A percentile compares a stretch with the other conserved stretches of the same genome.
phyloP scores from a whole-genome alignment of 1,284 basidiomycete species.

The Leccinum colubrinum region DNA sequence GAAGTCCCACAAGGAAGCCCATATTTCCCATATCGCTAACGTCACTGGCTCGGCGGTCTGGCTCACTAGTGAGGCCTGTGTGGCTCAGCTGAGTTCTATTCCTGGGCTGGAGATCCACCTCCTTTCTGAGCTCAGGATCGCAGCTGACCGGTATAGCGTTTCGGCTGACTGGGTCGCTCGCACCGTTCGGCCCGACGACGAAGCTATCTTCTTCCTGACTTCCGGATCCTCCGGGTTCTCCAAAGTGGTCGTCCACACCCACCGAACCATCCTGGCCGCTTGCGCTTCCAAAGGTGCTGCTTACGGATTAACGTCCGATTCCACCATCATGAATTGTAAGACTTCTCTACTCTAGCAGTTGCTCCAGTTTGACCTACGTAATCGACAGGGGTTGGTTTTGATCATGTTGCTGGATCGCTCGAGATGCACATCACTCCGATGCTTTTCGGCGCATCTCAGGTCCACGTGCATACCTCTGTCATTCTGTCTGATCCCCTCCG shows the following conservation, averaged over 20 bases:
- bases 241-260: constrained; percentile 35
- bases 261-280: constrained; percentile 29
- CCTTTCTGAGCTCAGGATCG: constrained; percentile 19
- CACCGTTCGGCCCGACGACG: constrained; percentile 22
- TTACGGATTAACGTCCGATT: constrained; percentile 24
- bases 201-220: constrained; percentile 31
- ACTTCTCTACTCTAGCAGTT: not conserved
- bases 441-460: constrained; percentile 25
- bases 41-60: constrained; percentile 21
- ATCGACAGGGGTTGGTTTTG: constrained; percentile 34
- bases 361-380: not conserved
- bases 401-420: constrained; percentile 37
- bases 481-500: constrained; percentile 24
- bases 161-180: constrained; percentile 15
- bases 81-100: constrained; percentile 23
- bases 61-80: constrained; percentile 25
- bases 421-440: constrained; percentile 32
- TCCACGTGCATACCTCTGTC: constrained; percentile 29
- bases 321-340: constrained; percentile 30
- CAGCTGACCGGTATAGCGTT: constrained; percentile 13
- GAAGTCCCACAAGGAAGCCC: constrained; percentile 27
- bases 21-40: constrained; percentile 21
- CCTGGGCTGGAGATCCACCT: constrained; percentile 25
- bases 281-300: constrained; percentile 21
- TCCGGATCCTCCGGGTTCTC: constrained; percentile 37